Conservation (phyloP, 257 asterid species). For the Plectranthus barbatus region DNA sequence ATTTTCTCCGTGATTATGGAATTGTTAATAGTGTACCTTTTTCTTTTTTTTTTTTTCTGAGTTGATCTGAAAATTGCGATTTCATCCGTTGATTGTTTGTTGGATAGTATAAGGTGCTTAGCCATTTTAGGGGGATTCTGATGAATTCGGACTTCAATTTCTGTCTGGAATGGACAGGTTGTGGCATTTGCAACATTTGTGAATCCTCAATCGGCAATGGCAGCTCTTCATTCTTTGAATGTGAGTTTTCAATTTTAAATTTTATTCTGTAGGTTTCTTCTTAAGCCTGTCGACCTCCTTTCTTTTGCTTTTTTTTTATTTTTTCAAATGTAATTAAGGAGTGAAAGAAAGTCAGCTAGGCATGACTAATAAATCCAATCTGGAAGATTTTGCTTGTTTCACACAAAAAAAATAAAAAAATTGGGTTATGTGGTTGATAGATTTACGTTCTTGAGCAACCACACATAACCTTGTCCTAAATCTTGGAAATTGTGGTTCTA, state of each 20-base stretch:
- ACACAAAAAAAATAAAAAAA: too few species aligned
- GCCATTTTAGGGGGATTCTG: not conserved
- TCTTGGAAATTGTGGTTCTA: not conserved
- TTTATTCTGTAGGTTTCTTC: not conserved
- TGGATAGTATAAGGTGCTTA: not conserved
- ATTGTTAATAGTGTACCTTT: too few species aligned
- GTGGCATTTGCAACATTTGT: slow-evolving; percentile 96
- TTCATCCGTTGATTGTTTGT: not conserved
- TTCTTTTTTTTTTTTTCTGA: not conserved
- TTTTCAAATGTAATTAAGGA: not conserved
- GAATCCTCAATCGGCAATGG: slow-evolving; percentile 83
- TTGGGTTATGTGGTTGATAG: too few species aligned
- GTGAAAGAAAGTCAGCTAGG: not conserved
- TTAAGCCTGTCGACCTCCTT: not conserved
- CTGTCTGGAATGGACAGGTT: slow-evolving; percentile 42
- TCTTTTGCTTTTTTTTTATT: not conserved
- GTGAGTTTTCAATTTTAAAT: slow-evolving; percentile 38
- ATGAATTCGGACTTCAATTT: not conserved
- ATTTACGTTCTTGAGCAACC: not conserved
- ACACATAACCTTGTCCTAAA: not conserved
- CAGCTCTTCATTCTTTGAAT: slow-evolving; percentile 72
- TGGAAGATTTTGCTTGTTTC: not conserved
- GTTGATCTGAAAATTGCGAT: not conserved
- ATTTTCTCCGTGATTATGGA: not conserved
- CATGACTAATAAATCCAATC: not conserved